These are phyloP conservation scores for Bipolaris gigantea DNA, from an alignment of 2,329 filamentous ascomycete species.

Conservation along the genomic window DNA sequence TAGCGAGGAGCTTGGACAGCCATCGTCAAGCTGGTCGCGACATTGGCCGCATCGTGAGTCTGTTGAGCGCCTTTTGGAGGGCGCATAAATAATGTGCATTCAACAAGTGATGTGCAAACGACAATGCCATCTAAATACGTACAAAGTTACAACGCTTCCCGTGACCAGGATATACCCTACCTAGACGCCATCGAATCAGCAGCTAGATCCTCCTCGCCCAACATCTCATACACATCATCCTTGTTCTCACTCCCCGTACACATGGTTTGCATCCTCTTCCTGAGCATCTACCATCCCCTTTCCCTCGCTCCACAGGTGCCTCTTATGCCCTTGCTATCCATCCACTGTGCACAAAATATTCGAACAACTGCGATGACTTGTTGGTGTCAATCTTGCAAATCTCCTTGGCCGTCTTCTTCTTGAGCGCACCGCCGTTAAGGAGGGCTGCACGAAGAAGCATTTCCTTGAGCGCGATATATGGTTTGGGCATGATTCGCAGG, in stretches of 20 bases:
- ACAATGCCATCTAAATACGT: neutral
- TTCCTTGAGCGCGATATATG: conserved; percentile 93
- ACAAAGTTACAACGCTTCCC: conserved; percentile 10
- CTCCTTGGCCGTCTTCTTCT: conserved; percentile 91
- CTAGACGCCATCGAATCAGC: conserved; percentile 12
- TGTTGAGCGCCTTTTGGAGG: neutral
- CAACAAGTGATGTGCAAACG: conserved; percentile 6
- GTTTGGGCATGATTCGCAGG: conserved; percentile 85
- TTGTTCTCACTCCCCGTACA: no score
- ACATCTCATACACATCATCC: no score
- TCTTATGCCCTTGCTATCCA: conserved; percentile 82
- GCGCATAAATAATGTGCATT: conserved; percentile 4
- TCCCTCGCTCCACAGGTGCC: neutral
- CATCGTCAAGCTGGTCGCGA: neutral
- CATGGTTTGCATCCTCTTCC: no score
- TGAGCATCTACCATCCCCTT: no score
- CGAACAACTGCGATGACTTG: conserved; percentile 84
- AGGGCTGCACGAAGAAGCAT: conserved; percentile 87
- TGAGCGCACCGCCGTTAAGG: conserved; percentile 82
- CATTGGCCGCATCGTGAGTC: neutral
- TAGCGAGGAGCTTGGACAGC: conserved; percentile 3
- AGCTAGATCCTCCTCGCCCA: neutral
- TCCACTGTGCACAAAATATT: conserved; percentile 90
- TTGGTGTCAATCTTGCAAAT: conserved; percentile 81
- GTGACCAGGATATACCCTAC: conserved; percentile 26